phyloP scores from a whole-genome alignment of 805 yeast genomes.

The Myxozyma geophila region DNA sequence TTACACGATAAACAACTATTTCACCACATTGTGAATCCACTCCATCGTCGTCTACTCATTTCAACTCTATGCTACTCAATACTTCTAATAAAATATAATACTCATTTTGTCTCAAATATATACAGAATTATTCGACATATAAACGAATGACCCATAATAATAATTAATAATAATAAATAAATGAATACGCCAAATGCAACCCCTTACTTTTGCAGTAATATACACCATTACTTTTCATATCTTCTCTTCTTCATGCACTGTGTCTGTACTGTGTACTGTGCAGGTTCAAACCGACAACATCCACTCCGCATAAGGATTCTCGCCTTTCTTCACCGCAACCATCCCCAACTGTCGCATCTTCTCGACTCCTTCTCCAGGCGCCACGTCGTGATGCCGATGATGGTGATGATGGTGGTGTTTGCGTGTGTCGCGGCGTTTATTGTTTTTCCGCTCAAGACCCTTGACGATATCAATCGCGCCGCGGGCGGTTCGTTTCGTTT shows the following conservation, averaged over 20 bases:
- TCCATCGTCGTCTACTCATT: too few species aligned
- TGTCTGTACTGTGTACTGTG: too few species aligned
- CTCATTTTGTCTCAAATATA: too few species aligned
- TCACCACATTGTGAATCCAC: too few species aligned
- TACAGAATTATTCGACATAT: neutral
- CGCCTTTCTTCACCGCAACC: constrained; percentile 32
- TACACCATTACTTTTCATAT: neutral
- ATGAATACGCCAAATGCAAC: neutral
- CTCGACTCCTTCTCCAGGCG: constrained; percentile 39
- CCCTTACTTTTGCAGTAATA: neutral
- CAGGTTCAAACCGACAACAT: constrained; percentile 26
- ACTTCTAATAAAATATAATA: too few species aligned
- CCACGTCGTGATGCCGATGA: constrained; percentile 25
- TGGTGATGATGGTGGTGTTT: constrained; percentile 25
- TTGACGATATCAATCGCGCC: constrained; percentile 38
- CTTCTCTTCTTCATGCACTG: neutral
- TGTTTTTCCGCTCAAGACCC: constrained; percentile 35
- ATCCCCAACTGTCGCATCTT: constrained; percentile 39
- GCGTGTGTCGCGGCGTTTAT: constrained; percentile 22
- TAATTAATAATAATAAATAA: too few species aligned
- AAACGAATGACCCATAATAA: neutral
- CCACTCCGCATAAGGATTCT: constrained; percentile 37
- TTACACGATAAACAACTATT: too few species aligned
- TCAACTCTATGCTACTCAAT: too few species aligned
- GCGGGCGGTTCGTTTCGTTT: neutral